phyloP scores from a whole-genome alignment of 2,329 filamentous ascomycete species.

The Fusarium devonianum region DNA sequence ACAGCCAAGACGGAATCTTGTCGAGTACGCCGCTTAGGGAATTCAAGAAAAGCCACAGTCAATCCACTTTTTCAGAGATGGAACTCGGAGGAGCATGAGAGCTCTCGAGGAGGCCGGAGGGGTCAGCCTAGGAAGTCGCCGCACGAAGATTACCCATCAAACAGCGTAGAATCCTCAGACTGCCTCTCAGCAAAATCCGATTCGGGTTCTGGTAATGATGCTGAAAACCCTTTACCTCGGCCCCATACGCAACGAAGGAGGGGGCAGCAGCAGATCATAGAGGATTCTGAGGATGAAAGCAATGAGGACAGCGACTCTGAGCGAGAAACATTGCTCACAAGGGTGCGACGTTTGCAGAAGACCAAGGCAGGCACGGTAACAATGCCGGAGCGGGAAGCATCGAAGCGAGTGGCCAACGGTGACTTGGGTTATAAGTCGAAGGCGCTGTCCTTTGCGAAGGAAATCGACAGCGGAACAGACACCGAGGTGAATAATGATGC shows the following conservation, averaged over 20 bases:
- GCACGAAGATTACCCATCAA: too few relatives aligned
- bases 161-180: too few relatives aligned
- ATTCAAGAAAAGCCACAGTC: conserved; percentile 21
- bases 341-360: conserved; percentile 31
- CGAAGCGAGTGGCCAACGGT: conserved; percentile 1
- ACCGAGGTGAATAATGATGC: conserved; percentile 11
- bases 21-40: conserved; percentile 44
- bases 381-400: background rate
- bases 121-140: conserved; percentile 5
- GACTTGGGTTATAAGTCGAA: conserved; percentile 5
- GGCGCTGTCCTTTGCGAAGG: conserved; percentile 16
- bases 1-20: conserved; percentile 37
- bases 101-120: background rate
- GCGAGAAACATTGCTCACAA: conserved; percentile 28
- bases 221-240: conserved; percentile 1
- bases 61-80: conserved; percentile 47
- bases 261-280: conserved; percentile 15
- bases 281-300: conserved; percentile 34
- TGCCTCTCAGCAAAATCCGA: background rate
- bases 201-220: conserved; percentile 14
- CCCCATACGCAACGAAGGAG: conserved; percentile 14
- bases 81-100: conserved; percentile 36
- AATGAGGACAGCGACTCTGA: conserved; percentile 14
- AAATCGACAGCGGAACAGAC: conserved; percentile 18
- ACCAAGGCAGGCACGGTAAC: background rate